Evolutionary conservation across 1,284 basidiomycete species (phyloP).

Genomic region (Ustilago tritici): DNA sequence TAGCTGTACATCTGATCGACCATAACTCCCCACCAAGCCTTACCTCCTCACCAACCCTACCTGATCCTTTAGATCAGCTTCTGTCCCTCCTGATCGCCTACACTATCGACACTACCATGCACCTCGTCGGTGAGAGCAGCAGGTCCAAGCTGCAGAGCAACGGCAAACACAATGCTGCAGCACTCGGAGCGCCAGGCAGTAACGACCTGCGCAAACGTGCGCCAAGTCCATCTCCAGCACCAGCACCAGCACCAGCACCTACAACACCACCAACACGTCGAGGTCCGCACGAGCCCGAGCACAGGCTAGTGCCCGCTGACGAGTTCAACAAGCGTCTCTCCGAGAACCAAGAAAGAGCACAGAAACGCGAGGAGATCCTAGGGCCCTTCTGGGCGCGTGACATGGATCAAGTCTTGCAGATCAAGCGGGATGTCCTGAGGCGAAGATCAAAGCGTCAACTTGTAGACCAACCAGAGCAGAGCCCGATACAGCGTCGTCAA

Average conservation of each 20-base stretch:
- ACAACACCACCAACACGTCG: slow-evolving; percentile 41
- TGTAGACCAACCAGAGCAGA: slow-evolving; percentile 6
- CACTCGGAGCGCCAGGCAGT: background rate
- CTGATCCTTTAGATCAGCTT: background rate
- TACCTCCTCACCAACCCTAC: background rate
- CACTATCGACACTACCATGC: slow-evolving; percentile 15
- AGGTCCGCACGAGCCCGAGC: slow-evolving; percentile 38
- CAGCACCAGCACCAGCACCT: slow-evolving; percentile 33
- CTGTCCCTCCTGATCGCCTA: background rate
- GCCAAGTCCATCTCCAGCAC: slow-evolving; percentile 33
- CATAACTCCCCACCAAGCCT: background rate
- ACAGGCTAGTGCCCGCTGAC: slow-evolving; percentile 19
- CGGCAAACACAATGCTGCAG: slow-evolving; percentile 11
- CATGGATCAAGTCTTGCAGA: slow-evolving; percentile 32
- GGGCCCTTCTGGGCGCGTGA: slow-evolving; percentile 53
- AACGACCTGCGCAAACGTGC: slow-evolving; percentile 15
- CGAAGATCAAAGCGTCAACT: slow-evolving; percentile 1
- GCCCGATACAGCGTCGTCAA: slow-evolving; percentile 42
- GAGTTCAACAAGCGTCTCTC: slow-evolving; percentile 24
- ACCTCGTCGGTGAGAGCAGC: slow-evolving; percentile 45
- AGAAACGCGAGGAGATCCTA: slow-evolving; percentile 34
- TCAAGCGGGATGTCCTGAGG: slow-evolving; percentile 34
- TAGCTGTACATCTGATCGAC: background rate
- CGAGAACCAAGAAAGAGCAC: slow-evolving; percentile 7
- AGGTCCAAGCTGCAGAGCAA: slow-evolving; percentile 21